These are phyloP conservation scores for Alnus glutinosa DNA, from an alignment of 306 rosid species.

Conservation along the genomic window DNA sequence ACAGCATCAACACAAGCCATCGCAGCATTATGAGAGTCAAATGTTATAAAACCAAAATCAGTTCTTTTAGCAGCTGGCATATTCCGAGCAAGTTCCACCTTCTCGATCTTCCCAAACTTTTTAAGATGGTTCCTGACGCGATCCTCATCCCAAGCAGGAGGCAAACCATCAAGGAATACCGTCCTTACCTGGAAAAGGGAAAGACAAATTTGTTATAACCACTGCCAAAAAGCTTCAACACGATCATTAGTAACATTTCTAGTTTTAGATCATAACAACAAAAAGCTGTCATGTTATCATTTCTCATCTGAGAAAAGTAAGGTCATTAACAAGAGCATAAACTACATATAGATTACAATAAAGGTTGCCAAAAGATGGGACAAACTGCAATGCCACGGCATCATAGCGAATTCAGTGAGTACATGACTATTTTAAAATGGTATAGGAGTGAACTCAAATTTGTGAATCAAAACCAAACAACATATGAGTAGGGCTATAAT, in stretches of 20 bases:
- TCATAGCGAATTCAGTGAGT: not conserved
- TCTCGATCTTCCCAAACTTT: slow-evolving; percentile 14
- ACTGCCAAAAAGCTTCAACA: not conserved
- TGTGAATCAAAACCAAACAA: not conserved
- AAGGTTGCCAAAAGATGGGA: not conserved
- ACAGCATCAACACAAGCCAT: slow-evolving; percentile 9
- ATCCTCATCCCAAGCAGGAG: slow-evolving; percentile 16
- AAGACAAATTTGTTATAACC: not conserved
- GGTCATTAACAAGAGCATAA: not conserved
- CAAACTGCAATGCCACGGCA: not conserved
- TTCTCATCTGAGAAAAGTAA: not conserved
- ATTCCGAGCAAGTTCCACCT: slow-evolving; percentile 15
- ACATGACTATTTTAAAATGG: not conserved
- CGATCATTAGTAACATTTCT: not conserved
- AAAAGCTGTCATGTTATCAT: not conserved
- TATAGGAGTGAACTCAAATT: not conserved
- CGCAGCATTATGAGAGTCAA: not conserved
- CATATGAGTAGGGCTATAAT: not conserved
- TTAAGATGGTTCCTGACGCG: not conserved
- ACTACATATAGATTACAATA: not conserved
- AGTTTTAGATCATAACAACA: not conserved
- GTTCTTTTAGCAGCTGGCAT: slow-evolving; percentile 18
- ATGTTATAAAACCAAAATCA: slow-evolving; percentile 14
- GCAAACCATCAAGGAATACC: slow-evolving; percentile 16
- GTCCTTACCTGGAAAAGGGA: slow-evolving; percentile 2